These are phyloP conservation scores for Pyrenopolyporus hunteri DNA, from an alignment of 495 filamentous ascomycete species.

Conservation along the genomic window DNA sequence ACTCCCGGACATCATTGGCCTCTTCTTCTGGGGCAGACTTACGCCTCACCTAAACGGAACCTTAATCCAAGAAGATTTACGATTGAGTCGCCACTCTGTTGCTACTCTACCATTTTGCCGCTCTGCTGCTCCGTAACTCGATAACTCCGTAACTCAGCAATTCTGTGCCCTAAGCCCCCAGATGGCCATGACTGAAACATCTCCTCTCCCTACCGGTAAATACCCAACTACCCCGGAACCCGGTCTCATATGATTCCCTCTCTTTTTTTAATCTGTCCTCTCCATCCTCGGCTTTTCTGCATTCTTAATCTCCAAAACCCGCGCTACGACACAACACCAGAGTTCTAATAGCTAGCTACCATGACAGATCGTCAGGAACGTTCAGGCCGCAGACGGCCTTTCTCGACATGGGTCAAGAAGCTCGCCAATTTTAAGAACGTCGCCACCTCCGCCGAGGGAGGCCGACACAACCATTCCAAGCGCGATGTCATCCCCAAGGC, in stretches of 20 bases:
- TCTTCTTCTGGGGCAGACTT: slow-evolving; percentile 6
- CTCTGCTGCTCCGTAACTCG: no score
- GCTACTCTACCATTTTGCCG: no score
- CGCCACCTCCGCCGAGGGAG: slow-evolving; percentile 50
- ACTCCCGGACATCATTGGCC: not conserved
- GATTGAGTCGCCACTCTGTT: slow-evolving; percentile 17
- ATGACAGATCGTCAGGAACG: slow-evolving; percentile 53
- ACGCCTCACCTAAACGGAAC: slow-evolving; percentile 9
- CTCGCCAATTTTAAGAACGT: slow-evolving; percentile 81
- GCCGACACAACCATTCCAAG: slow-evolving; percentile 43
- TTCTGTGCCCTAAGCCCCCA: slow-evolving; percentile 10
- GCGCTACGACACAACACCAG: slow-evolving; percentile 14
- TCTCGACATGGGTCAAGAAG: slow-evolving; percentile 93
- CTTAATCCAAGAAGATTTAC: slow-evolving; percentile 6
- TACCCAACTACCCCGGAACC: slow-evolving; percentile 12
- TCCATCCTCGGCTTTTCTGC: slow-evolving; percentile 28
- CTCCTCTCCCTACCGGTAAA: slow-evolving; percentile 70
- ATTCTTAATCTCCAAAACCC: slow-evolving; percentile 27
- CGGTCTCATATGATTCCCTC: slow-evolving; percentile 15
- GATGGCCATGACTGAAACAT: slow-evolving; percentile 74
- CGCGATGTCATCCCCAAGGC: slow-evolving; percentile 51
- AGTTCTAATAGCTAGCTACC: slow-evolving; percentile 18
- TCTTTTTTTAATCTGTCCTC: slow-evolving; percentile 7
- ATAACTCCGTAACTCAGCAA: no score
- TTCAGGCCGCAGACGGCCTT: slow-evolving; percentile 74